Evolutionary conservation across 106 monocot genomes (phyloP).

Genomic region (Dioscorea zingiberensis): DNA sequence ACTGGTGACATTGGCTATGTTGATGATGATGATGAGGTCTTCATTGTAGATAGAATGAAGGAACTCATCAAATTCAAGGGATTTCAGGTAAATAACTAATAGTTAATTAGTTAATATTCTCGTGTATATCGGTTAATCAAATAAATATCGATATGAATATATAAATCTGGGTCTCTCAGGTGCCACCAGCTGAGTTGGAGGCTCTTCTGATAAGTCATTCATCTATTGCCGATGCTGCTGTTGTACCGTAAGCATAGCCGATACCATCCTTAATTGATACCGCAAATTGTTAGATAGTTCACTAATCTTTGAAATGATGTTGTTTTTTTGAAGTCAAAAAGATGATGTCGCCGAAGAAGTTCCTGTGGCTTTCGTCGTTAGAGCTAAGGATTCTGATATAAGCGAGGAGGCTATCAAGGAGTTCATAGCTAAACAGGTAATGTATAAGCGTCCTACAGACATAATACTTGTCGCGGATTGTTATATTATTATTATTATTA

Average conservation of each 20-base stretch:
- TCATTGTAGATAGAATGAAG: constrained; percentile 92
- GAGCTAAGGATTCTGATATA: constrained; percentile 36
- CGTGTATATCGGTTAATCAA: too few relatives aligned
- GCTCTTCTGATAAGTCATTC: constrained; percentile 60
- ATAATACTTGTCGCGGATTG: too few relatives aligned
- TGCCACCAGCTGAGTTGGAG: constrained; percentile 91
- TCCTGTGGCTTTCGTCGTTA: constrained; percentile 81
- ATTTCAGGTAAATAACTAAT: constrained; percentile 54
- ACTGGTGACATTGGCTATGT: constrained; percentile 94
- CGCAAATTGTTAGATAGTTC: too few relatives aligned
- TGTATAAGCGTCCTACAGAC: too few relatives aligned
- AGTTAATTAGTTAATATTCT: too few relatives aligned
- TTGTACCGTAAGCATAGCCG: constrained; percentile 65
- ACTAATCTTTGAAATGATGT: too few relatives aligned
- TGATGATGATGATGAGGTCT: constrained; percentile 92
- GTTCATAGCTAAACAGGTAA: constrained; percentile 84
- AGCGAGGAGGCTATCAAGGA: constrained; percentile 74
- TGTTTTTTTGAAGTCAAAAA: constrained; percentile 36
- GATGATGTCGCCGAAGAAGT: constrained; percentile 84
- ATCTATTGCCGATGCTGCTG: constrained; percentile 75
- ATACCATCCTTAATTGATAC: too few relatives aligned
- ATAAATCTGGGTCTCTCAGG: constrained; percentile 29
- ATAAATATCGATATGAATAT: too few relatives aligned
- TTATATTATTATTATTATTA: too few relatives aligned
- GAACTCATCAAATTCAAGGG: constrained; percentile 99